Evolutionary conservation across 208 protist genomes (phyloP), one percentile per base, ranked within the genome.

Genomic region (Trypanosoma boissoni): DNA sequence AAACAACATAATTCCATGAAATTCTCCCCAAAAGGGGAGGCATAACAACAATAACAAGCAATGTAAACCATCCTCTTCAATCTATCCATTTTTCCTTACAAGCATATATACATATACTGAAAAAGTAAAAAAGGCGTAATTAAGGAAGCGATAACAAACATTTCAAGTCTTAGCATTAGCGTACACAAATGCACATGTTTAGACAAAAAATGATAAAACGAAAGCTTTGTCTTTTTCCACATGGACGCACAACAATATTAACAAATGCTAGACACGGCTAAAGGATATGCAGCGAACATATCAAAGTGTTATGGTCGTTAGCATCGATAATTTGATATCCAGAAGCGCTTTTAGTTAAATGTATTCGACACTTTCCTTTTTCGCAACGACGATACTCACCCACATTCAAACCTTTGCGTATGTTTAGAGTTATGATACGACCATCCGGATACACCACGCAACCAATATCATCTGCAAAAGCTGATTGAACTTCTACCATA

Each of bases 381-480:
- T 20, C 54, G 50, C 24, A n/a, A 41, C 55, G 27, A 50, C 41
- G 53, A 14, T 60, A 62, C 27, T 57, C 32, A 6, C 55, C 63
- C 28, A 69, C 28, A 32, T 5, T 34, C 24, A 55, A 4, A 53
- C 54, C 61, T 32, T 61, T 69, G 16, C 55, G 52, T 29, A 42
- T 54, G 31, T 69, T 69, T 36, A 69, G 21, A 21, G 46, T 62
- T 29, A 18, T 57, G 32, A 82, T 23, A 45, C 32, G 54, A 7
- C 42, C 71, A 53, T 56, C 48, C 36, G 57, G 54, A 43, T 28
- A 57, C 14, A 64, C 39, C 32, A 72, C 29, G 54, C 56, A 68
- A 12, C 55, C 59, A 37, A 77, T 51, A 41, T 72, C 61, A 49
- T 64, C 71, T 34, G 26, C 28, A 60, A 72, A 77, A 27, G 44